These are phyloP conservation scores for Macrolepiota dolichaula DNA, from an alignment of 768 basidiomycete genomes.

Conservation along the genomic window DNA sequence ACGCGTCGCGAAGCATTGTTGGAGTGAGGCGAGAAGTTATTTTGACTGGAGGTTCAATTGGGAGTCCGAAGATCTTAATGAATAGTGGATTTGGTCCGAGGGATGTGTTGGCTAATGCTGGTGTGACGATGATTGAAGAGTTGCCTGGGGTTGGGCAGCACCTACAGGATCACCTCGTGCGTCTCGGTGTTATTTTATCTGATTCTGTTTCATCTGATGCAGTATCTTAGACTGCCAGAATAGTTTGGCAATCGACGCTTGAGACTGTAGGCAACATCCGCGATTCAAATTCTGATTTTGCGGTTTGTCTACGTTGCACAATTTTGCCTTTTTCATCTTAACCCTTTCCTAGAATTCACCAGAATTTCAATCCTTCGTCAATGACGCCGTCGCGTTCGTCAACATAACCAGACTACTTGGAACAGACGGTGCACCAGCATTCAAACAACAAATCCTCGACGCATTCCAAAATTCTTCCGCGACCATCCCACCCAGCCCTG, in stretches of 20 bases:
- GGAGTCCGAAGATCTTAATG: conserved; percentile 48
- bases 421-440: conserved; percentile 11
- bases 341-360: conserved; percentile 21
- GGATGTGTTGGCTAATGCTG: conserved; percentile 40
- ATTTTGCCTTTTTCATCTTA: neutral
- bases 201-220: neutral
- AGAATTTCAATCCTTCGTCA: conserved; percentile 53
- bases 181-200: conserved; percentile 4
- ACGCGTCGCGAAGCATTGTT: conserved; percentile 34
- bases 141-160: conserved; percentile 56
- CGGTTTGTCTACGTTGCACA: conserved; percentile 17
- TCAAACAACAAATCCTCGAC: conserved; percentile 20
- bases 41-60: conserved; percentile 40
- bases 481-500: conserved; percentile 38
- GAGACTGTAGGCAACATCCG: conserved; percentile 34
- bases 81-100: conserved; percentile 51
- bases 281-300: conserved; percentile 24
- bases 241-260: conserved; percentile 20
- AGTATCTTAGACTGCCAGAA: conserved; percentile 21
- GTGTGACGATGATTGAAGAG: conserved; percentile 35
- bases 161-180: conserved; percentile 50
- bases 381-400: conserved; percentile 60
- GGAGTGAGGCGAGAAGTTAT: conserved; percentile 58
- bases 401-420: conserved; percentile 48
- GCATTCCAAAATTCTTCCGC: conserved; percentile 24